Evolutionary conservation across 2,329 filamentous ascomycete genomes (phyloP).

Genomic region (Simplicillium aogashimaense): DNA sequence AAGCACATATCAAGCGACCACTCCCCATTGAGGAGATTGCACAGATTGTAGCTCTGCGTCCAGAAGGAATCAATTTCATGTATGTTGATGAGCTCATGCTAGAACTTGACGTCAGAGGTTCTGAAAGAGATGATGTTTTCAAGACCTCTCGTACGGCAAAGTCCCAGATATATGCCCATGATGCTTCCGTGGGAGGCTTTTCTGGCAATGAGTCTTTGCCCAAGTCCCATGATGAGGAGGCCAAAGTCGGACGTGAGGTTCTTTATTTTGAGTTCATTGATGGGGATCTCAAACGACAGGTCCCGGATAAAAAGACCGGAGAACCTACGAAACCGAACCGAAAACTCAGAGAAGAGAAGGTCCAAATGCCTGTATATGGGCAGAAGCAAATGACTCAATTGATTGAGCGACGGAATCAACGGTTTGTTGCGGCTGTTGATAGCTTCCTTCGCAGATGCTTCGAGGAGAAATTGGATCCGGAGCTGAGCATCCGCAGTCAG

Average conservation of each 20-base stretch:
- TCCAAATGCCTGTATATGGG: slow-evolving; percentile 88
- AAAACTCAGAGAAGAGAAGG: slow-evolving; percentile 63
- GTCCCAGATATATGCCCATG: slow-evolving; percentile 38
- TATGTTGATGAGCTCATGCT: slow-evolving; percentile 81
- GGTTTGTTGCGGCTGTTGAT: slow-evolving; percentile 71
- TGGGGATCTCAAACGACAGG: slow-evolving; percentile 77
- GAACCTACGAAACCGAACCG: slow-evolving; percentile 58
- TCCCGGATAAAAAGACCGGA: slow-evolving; percentile 61
- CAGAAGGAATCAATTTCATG: slow-evolving; percentile 68
- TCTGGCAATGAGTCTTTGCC: slow-evolving; percentile 37
- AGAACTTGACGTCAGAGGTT: slow-evolving; percentile 66
- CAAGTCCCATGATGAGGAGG: slow-evolving; percentile 9
- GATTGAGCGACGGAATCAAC: slow-evolving; percentile 82
- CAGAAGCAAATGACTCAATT: slow-evolving; percentile 84
- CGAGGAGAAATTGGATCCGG: slow-evolving; percentile 55
- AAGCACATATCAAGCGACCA: slow-evolving; percentile 65
- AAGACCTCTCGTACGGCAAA: slow-evolving; percentile 35
- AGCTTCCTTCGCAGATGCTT: slow-evolving; percentile 66
- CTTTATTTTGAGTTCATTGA: slow-evolving; percentile 89
- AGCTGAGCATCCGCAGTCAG: slow-evolving; percentile 50
- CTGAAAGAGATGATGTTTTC: slow-evolving; percentile 54
- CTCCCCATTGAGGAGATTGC: slow-evolving; percentile 72
- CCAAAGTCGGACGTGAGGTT: slow-evolving; percentile 48
- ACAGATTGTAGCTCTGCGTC: slow-evolving; percentile 67
- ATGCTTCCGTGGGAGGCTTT: slow-evolving; percentile 46